Base-by-base conservation (phyloP, 2,329 filamentous ascomycete genomes). In the Calcarisporium arbuscula region DNA sequence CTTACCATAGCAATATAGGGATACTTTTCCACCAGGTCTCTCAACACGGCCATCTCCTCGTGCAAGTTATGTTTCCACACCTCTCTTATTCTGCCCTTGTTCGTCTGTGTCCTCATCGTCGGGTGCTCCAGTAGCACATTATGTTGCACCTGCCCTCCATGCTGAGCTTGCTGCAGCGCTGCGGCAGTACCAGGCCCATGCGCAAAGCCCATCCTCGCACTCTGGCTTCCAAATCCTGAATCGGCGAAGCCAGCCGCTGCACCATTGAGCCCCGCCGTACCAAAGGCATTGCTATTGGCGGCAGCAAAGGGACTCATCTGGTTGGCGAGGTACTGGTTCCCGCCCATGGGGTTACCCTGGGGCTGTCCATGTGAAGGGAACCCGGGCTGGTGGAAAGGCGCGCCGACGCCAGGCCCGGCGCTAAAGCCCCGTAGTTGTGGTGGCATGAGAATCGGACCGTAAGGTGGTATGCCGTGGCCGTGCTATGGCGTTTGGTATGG, bases 1-100 rank as follows among this genome's bases (percentile, higher is more conserved):
- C 82, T 68, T 68, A 95, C 89, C 92, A 98, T 96, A 50, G 89
- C 90, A 61, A 98, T 90, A 57, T 94, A 96, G 27, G 88, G 86
- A 59, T 94, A 96, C 52, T 84, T 85, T 42, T 94, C 85, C 44
- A 96, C 79, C 51, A 96, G 66, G 39, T 84, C 78, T 57, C 90
- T 75, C 47, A 98, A 62, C 32, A 84, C 68, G 8, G 78, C 82
- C 82, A 98, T 92, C 65, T 98, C 92, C 54, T 94, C 84, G 18
- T 85, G 77, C 43, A 96, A 64, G 52, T 96, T 96, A 49, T 87
- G 78, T 57, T 83, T 84, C 92, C 92, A 98, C 25, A 98, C 92
- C 52, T 98, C 90, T 45, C 89, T 77, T 80, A 96, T 96, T 57
- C 88, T 74, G 42, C 80, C 77, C 52, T 87, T 86, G 23, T 87